Conservation (phyloP, 306 rosid species). For the Glycyrrhiza uralensis region DNA sequence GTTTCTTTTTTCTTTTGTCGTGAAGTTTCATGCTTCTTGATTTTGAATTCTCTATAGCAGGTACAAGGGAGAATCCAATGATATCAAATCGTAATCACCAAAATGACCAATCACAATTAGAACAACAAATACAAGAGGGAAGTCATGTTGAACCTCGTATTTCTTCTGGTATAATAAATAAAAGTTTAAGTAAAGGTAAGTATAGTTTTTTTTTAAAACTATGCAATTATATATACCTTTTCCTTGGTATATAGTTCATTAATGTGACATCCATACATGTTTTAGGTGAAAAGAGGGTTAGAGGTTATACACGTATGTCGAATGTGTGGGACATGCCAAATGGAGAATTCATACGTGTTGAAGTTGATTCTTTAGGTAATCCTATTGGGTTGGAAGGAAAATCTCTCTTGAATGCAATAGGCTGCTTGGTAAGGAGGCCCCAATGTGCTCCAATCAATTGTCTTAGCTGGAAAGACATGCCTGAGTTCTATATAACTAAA, state of each 20-base stretch:
- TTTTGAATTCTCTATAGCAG: not conserved
- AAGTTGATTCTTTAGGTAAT: constrained; percentile 14
- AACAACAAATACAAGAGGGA: not conserved
- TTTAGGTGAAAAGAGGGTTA: not conserved
- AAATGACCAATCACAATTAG: not conserved
- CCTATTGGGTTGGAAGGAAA: constrained; percentile 10
- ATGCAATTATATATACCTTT: not conserved
- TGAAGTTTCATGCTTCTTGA: not conserved
- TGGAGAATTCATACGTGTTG: constrained; percentile 11
- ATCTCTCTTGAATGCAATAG: not conserved
- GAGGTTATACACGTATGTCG: constrained; percentile 8
- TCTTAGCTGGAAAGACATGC: constrained; percentile 14
- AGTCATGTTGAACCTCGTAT: not conserved
- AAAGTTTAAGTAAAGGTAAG: not conserved
- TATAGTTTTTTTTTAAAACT: not conserved
- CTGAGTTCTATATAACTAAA: not conserved
- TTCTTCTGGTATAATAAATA: not conserved
- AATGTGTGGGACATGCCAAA: not conserved
- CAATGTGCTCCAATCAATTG: constrained; percentile 10
- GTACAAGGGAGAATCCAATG: not conserved
- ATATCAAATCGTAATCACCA: not conserved
- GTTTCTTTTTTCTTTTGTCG: not conserved
- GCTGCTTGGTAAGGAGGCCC: constrained; percentile 9
- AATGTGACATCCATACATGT: not conserved
- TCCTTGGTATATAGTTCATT: not conserved